A percentile compares a stretch with the other conserved stretches of the same genome.
Evolutionary conservation across 805 yeast genomes (phyloP).

Genomic region (Cyberlindnera euphorbiae): DNA sequence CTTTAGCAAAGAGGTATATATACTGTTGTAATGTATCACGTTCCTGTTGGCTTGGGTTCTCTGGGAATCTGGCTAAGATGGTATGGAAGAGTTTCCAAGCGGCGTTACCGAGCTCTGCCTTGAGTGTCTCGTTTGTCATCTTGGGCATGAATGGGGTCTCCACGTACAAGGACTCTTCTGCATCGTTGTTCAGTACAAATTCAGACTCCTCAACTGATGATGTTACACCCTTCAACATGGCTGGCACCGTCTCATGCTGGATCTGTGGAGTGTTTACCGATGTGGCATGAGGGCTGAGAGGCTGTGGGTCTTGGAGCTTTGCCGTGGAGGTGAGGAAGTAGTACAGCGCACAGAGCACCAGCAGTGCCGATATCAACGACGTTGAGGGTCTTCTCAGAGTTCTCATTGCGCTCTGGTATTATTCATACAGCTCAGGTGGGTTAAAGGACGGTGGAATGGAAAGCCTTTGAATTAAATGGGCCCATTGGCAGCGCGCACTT

Average conservation of each 20-base stretch:
- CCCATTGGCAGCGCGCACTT: too few relatives aligned
- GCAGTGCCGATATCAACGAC: conserved; percentile 8
- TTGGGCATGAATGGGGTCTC: conserved; percentile 64
- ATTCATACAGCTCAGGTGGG: too few relatives aligned
- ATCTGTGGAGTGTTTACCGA: too few relatives aligned
- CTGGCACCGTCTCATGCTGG: too few relatives aligned
- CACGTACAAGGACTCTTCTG: not conserved
- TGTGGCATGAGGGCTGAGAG: conserved; percentile 21
- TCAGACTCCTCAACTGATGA: not conserved
- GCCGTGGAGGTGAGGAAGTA: conserved; percentile 16
- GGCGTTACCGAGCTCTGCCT: conserved; percentile 84
- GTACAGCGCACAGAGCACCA: conserved; percentile 14
- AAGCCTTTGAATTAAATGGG: too few relatives aligned
- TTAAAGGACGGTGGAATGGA: too few relatives aligned
- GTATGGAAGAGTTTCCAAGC: conserved; percentile 93
- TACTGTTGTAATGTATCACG: conserved; percentile 57
- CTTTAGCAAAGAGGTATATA: conserved; percentile 75
- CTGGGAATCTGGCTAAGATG: conserved; percentile 88
- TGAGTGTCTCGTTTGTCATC: conserved; percentile 80
- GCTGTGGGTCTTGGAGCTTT: conserved; percentile 23
- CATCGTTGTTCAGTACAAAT: conserved; percentile 1
- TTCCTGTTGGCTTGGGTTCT: conserved; percentile 62
- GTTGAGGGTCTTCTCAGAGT: conserved; percentile 8
- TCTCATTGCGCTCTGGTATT: conserved; percentile 7
- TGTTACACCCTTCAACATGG: too few relatives aligned